Base-by-base conservation (phyloP, 106 monocot species). In the Allium cepa region DNA sequence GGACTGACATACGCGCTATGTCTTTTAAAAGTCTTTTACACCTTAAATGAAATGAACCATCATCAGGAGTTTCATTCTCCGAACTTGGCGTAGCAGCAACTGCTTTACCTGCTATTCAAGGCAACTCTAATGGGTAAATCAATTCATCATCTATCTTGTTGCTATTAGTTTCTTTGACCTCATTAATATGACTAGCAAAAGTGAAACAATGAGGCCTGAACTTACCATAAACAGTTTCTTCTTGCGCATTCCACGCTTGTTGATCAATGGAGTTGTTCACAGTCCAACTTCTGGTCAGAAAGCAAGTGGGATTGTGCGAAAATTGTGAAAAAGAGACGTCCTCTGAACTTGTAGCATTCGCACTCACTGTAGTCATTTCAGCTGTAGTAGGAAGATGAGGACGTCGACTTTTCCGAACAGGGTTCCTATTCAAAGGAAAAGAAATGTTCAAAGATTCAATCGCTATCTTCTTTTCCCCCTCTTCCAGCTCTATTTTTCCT, bases 281-380 rank as follows among this genome's bases (percentile, higher is more conserved):
- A 1, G 96, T 88, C 2, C 88, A 86, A 64, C 89, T 82, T n/a
- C 70, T 70, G 0, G 87, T 90, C 7, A 95, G 71, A 13, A 91
- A 95, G 69, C 95, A 95, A 57, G 91, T 95, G 2, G 91, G 91
- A 71, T 95, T 95, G 78, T 95, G 95, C 4, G 95, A 91, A 73
- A 91, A 95, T 22, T 22, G 22, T 22, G 22, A 22, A 22, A 22
- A 22, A 14, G 83, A 76, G 10, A 79, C 56, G 0, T 88, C 88
- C 63, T 75, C 81, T 6, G 93, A 88, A 52, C 78, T 82, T 28
- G 58, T 50, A 50, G 73, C 76, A 28, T 48, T 60, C 49, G 62
- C 51, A 57, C 56, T 69, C 36, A 46, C 46, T 10, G 68, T 51
- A 59, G 59, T 57, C 9, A 53, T n/a, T 4, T 51, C 7, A 10